A percentile compares a stretch with the other conserved stretches of the same genome.
Conservation (phyloP, 768 basidiomycete species). For the Amanita molliuscula region DNA sequence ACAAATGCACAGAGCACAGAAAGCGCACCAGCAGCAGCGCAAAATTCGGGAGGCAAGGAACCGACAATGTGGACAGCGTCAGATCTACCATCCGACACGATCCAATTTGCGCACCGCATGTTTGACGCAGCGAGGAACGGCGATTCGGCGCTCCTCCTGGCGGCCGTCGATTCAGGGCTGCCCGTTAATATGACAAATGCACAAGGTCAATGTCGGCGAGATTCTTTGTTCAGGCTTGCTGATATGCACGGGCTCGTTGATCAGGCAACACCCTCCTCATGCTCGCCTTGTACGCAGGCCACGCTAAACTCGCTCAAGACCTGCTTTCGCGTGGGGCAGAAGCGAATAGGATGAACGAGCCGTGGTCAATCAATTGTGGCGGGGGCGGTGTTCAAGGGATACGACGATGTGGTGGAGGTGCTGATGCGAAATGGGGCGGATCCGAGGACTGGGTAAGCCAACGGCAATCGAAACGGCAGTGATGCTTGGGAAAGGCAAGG, state of each 20-base stretch:
- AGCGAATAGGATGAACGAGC: slow-evolving; percentile 61
- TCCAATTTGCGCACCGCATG: slow-evolving; percentile 57
- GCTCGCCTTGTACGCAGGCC: slow-evolving; percentile 69
- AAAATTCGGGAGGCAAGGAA: too few relatives aligned
- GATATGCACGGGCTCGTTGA: neutral
- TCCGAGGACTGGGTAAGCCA: slow-evolving; percentile 53
- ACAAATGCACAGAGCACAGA: too few relatives aligned
- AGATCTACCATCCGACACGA: slow-evolving; percentile 28
- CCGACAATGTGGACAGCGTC: neutral
- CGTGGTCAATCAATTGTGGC: slow-evolving; percentile 64
- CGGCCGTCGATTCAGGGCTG: slow-evolving; percentile 58
- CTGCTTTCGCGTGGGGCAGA: slow-evolving; percentile 52
- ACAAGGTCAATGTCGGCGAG: slow-evolving; percentile 34
- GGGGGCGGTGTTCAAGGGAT: slow-evolving; percentile 69
- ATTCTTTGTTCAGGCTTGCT: slow-evolving; percentile 3
- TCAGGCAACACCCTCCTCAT: slow-evolving; percentile 75
- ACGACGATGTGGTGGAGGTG: slow-evolving; percentile 50
- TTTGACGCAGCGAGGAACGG: slow-evolving; percentile 67
- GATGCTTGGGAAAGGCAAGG: slow-evolving; percentile 52
- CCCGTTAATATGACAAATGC: slow-evolving; percentile 65
- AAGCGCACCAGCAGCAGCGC: too few relatives aligned
- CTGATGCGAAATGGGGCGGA: slow-evolving; percentile 50
- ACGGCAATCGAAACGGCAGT: slow-evolving; percentile 59
- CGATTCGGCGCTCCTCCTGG: slow-evolving; percentile 33
- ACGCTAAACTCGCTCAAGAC: slow-evolving; percentile 38